Evolutionary conservation across 768 basidiomycete genomes (phyloP).

Genomic region (Pisolithus microcarpus): DNA sequence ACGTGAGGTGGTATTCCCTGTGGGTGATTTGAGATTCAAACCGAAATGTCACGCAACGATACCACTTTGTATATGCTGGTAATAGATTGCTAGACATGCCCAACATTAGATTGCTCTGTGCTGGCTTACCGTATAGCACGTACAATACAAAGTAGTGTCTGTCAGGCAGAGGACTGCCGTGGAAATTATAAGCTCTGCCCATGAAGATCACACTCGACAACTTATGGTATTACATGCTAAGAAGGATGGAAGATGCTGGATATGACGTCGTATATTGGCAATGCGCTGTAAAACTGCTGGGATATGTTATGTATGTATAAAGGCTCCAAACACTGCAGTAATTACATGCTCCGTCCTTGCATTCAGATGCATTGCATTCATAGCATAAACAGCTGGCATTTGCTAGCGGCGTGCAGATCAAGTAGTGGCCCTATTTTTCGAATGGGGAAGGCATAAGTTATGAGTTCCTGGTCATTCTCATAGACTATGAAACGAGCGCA

Average conservation of each 20-base stretch:
- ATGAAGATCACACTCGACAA: too few species aligned
- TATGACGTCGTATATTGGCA: background rate
- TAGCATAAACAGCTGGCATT: background rate
- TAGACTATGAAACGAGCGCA: too few species aligned
- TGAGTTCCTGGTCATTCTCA: background rate
- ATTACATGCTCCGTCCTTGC: background rate
- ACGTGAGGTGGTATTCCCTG: background rate
- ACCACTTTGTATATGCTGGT: background rate
- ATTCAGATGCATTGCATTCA: background rate
- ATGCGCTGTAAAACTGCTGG: background rate
- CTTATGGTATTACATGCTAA: background rate
- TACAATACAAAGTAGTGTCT: too few species aligned
- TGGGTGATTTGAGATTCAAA: background rate
- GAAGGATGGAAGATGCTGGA: background rate
- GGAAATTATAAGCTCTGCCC: too few species aligned
- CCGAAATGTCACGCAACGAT: background rate
- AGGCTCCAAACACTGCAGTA: background rate
- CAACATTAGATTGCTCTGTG: too few species aligned
- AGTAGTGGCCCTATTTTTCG: background rate
- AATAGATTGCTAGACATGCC: too few species aligned
- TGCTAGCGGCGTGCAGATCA: too few species aligned
- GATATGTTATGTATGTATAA: background rate
- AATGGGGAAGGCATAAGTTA: background rate
- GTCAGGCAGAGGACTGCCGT: too few species aligned
- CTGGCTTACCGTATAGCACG: too few species aligned